Conservation (phyloP, 2,329 filamentous ascomycete species). For the Cladosporium sp. region DNA sequence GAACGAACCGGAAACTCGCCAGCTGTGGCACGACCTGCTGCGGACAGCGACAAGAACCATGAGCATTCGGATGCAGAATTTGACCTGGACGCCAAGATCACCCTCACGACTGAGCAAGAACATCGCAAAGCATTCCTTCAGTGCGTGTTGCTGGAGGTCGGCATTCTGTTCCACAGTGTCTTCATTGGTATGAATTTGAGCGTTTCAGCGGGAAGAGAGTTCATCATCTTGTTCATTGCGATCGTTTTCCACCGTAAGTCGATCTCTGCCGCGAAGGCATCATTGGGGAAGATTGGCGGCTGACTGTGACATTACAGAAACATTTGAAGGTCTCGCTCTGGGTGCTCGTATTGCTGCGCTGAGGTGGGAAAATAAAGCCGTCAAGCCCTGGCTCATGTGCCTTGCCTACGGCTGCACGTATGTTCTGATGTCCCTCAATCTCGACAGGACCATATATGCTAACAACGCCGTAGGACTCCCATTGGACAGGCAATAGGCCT, state of each 20-base stretch:
- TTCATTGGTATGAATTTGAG: constrained; percentile 71
- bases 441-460: background rate
- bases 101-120: constrained; percentile 35
- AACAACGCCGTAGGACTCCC: constrained; percentile 35
- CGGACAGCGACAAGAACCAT: background rate
- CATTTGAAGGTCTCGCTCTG: constrained; percentile 66
- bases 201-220: constrained; percentile 63
- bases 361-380: constrained; percentile 49
- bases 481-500: constrained; percentile 49
- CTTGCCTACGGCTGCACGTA: constrained; percentile 58
- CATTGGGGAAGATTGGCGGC: background rate
- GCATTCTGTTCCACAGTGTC: constrained; percentile 74
- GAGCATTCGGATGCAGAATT: constrained; percentile 26
- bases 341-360: constrained; percentile 69
- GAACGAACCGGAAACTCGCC: background rate
- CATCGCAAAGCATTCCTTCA: constrained; percentile 67
- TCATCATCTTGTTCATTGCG: constrained; percentile 64
- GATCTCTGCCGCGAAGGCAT: background rate
- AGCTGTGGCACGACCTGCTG: background rate
- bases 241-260: constrained; percentile 63
- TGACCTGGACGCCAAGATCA: constrained; percentile 23
- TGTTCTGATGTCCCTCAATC: background rate
- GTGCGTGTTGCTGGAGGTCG: constrained; percentile 70
- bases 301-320: constrained; percentile 41
- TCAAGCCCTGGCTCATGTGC: constrained; percentile 71